Conservation (phyloP, 345 rosid species). For the Eucalyptus polybractea region DNA sequence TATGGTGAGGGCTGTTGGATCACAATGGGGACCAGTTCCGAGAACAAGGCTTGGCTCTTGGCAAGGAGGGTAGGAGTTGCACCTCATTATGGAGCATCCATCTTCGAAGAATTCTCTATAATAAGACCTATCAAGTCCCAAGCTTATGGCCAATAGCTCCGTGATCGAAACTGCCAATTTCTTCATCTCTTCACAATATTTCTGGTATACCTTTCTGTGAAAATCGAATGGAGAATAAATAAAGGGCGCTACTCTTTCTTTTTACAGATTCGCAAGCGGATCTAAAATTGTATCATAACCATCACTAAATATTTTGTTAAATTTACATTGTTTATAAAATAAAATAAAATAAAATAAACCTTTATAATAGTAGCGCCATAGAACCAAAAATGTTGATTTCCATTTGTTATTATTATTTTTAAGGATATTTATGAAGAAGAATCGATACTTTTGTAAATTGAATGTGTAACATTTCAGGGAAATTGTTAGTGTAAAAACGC, state of each 20-base stretch:
- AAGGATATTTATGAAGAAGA: neutral
- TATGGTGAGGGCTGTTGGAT: slow-evolving; percentile 32
- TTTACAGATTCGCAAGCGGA: neutral
- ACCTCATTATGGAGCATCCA: slow-evolving; percentile 23
- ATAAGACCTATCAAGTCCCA: slow-evolving; percentile 19
- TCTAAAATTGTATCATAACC: neutral
- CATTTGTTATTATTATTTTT: neutral
- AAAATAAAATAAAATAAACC: no score
- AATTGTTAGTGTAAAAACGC: neutral
- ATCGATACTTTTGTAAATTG: neutral
- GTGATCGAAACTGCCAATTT: slow-evolving; percentile 4
- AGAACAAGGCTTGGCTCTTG: slow-evolving; percentile 20
- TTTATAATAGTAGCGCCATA: neutral
- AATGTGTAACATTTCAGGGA: neutral
- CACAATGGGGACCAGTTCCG: slow-evolving; percentile 45
- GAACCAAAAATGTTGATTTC: neutral
- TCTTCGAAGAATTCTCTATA: slow-evolving; percentile 23
- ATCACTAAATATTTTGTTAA: neutral
- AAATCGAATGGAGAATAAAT: neutral
- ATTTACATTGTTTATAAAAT: neutral
- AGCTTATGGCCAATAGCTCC: slow-evolving; percentile 22
- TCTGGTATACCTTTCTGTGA: slow-evolving; percentile 12
- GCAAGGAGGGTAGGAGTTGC: slow-evolving; percentile 41
- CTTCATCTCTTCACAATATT: slow-evolving; percentile 20
- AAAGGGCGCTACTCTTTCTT: neutral